These are phyloP conservation scores for Pleochaeta shiraiana DNA, from an alignment of 2,329 filamentous ascomycete species.

Conservation along the genomic window DNA sequence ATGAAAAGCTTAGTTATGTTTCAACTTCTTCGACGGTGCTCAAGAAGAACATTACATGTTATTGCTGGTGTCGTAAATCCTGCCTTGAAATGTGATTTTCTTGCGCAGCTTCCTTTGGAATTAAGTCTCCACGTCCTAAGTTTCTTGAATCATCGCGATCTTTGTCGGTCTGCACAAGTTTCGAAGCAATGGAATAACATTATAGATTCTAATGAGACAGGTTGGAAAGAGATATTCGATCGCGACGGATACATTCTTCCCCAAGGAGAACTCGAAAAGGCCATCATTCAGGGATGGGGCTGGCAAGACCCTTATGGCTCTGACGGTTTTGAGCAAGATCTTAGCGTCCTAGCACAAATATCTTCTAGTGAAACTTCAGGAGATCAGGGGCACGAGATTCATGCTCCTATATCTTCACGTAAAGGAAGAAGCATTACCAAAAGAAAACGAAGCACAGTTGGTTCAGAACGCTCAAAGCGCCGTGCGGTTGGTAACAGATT, in stretches of 20 bases:
- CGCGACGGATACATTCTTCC: constrained; percentile 61
- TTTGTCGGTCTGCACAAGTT: constrained; percentile 79
- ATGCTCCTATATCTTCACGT: constrained; percentile 7
- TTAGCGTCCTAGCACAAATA: constrained; percentile 28
- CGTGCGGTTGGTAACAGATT: constrained; percentile 15
- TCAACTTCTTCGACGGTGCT: constrained; percentile 72
- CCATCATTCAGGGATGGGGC: constrained; percentile 84
- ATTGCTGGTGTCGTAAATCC: constrained; percentile 85
- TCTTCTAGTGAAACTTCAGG: constrained; percentile 18
- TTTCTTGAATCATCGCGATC: constrained; percentile 65
- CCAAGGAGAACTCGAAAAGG: constrained; percentile 61
- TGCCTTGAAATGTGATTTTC: constrained; percentile 82
- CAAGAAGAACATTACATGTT: constrained; percentile 70
- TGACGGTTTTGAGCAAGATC: constrained; percentile 59
- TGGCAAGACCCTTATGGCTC: constrained; percentile 74
- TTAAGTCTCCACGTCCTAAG: constrained; percentile 72
- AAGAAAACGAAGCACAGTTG: constrained; percentile 15
- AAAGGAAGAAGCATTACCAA: constrained; percentile 15
- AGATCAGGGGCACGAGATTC: constrained; percentile 25
- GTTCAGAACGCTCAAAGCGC: constrained; percentile 15
- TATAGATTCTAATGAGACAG: constrained; percentile 79
- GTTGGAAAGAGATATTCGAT: constrained; percentile 87
- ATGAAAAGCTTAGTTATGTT: constrained; percentile 97
- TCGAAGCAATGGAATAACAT: constrained; percentile 87
- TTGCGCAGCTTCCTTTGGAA: constrained; percentile 65